phyloP scores from a whole-genome alignment of 1,139 yeast species.

The Geotrichum citri-aurantii region DNA sequence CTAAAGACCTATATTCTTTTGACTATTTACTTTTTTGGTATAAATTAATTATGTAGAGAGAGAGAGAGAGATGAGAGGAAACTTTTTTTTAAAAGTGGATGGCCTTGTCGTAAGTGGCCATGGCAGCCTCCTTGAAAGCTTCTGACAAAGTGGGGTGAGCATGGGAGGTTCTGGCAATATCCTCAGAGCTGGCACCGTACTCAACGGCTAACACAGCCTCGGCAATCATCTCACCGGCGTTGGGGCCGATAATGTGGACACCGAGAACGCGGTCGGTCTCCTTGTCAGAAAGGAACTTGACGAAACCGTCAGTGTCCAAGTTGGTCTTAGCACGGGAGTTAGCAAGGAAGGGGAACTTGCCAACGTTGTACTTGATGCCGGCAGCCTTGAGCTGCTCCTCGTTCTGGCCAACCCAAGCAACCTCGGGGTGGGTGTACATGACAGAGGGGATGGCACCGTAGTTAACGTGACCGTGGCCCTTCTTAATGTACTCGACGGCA shows the following conservation, averaged over 20 bases:
- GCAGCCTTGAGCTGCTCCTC: constrained; percentile 94
- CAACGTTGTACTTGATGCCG: constrained; percentile 86
- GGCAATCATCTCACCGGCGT: constrained; percentile 99
- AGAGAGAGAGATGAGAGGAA: too few relatives aligned
- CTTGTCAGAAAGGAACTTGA: constrained; percentile 91
- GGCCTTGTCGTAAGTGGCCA: constrained; percentile 86
- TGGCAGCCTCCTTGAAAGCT: constrained; percentile 97
- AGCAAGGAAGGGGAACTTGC: constrained; percentile 98
- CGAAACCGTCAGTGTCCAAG: constrained; percentile 94
- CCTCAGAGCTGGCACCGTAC: constrained; percentile 98
- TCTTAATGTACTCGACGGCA: constrained; percentile 89
- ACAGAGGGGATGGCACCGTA: constrained; percentile 97
- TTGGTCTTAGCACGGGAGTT: constrained; percentile 99
- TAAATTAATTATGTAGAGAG: not conserved
- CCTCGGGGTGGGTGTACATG: constrained; percentile 98
- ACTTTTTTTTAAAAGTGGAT: constrained; percentile 55
- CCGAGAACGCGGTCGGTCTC: constrained; percentile 96
- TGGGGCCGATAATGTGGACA: constrained; percentile 95
- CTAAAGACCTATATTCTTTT: not conserved
- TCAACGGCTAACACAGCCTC: constrained; percentile 97
- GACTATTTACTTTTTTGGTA: constrained; percentile 1
- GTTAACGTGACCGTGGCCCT: constrained; percentile 96
- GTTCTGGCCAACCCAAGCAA: constrained; percentile 97
- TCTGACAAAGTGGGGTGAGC: constrained; percentile 98
- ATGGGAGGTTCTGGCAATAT: constrained; percentile 93